Conservation (phyloP, 306 rosid genomes). For the Arachis stenosperma region DNA sequence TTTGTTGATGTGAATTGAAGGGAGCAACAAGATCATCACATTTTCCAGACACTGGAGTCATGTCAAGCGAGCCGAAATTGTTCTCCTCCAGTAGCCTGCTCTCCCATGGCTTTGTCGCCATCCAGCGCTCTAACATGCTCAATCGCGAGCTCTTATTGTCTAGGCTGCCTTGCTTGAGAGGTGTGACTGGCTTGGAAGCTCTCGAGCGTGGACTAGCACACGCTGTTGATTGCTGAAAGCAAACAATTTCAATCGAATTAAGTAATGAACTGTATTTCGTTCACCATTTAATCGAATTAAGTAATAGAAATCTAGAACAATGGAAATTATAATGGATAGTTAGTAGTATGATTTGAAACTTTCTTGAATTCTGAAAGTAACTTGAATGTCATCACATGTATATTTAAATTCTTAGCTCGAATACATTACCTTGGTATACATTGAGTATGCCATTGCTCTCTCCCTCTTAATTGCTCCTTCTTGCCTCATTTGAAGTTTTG, state of each 20-base stretch:
- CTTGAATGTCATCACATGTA: constrained; percentile 8
- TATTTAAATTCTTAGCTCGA: constrained; percentile 1
- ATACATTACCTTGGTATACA: constrained; percentile 61
- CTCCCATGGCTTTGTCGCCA: constrained; percentile 80
- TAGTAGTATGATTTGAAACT: too few relatives aligned
- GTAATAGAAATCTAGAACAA: too few relatives aligned
- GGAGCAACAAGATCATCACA: constrained; percentile 43
- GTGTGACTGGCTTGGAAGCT: constrained; percentile 41
- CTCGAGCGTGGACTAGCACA: constrained; percentile 64
- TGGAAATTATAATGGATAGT: too few relatives aligned
- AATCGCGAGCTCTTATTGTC: constrained; percentile 45
- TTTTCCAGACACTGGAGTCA: constrained; percentile 52
- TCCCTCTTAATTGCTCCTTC: constrained; percentile 76
- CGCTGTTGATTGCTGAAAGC: constrained; percentile 57
- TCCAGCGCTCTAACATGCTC: constrained; percentile 75
- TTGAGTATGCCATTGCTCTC: constrained; percentile 67
- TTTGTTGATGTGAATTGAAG: constrained; percentile 44
- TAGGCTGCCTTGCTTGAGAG: constrained; percentile 42
- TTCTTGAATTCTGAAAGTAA: too few relatives aligned
- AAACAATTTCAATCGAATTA: constrained; percentile 11
- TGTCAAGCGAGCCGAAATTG: constrained; percentile 44
- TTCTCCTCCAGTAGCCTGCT: constrained; percentile 56
- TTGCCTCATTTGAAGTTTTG: constrained; percentile 70
- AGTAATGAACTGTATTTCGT: not conserved
- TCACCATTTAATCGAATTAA: not conserved